Conservation (phyloP, 306 rosid species). For the Sesbania bispinosa region DNA sequence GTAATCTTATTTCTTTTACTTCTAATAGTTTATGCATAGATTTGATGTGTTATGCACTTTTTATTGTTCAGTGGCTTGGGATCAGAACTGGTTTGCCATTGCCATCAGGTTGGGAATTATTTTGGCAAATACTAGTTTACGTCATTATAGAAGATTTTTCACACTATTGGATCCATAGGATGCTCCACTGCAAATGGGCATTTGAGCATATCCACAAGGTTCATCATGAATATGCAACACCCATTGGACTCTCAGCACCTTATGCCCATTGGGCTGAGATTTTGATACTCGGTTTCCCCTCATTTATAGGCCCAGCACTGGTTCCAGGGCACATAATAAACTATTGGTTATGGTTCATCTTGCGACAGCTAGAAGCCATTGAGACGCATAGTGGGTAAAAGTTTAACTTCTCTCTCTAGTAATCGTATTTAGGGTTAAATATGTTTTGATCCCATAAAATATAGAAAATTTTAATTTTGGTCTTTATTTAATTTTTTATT, state of each 20-base stretch:
- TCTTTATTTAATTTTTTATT: no score
- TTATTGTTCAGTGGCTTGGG: conserved; percentile 55
- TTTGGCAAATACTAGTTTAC: conserved; percentile 57
- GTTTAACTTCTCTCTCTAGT: background rate
- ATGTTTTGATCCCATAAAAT: no score
- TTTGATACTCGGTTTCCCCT: conserved; percentile 66
- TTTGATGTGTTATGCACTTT: background rate
- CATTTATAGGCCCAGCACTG: conserved; percentile 78
- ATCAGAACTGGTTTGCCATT: conserved; percentile 66
- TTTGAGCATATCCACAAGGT: conserved; percentile 74
- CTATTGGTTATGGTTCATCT: conserved; percentile 80
- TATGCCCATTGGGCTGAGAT: conserved; percentile 93
- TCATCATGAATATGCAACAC: conserved; percentile 83
- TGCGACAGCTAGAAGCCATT: conserved; percentile 80
- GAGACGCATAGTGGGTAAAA: conserved; percentile 84
- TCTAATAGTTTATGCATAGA: background rate
- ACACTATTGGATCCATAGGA: conserved; percentile 75
- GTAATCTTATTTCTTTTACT: background rate
- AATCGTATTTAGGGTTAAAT: no score
- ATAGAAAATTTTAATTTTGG: no score
- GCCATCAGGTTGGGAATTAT: conserved; percentile 78
- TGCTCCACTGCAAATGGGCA: conserved; percentile 73
- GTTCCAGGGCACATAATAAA: conserved; percentile 81
- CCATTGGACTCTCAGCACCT: conserved; percentile 73
- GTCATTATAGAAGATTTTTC: conserved; percentile 74